These are phyloP conservation scores for Aureobasidium subglaciale DNA, from an alignment of 2,329 filamentous ascomycete species.

Conservation along the genomic window DNA sequence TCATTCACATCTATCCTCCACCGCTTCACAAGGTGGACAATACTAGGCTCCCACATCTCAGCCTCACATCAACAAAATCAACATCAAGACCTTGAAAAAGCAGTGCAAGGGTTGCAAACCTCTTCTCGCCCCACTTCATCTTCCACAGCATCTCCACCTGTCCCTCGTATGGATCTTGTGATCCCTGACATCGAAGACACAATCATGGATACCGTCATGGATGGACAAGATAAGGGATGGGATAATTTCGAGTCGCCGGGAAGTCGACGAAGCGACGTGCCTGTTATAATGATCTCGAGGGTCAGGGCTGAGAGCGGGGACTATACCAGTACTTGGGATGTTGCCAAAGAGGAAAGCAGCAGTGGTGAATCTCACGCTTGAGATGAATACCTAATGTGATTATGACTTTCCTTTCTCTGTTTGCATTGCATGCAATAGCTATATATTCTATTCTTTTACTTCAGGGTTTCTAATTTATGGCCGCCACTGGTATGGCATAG, in stretches of 20 bases:
- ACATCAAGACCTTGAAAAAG: neutral
- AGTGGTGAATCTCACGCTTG: neutral
- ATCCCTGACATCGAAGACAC: slow-evolving; percentile 9
- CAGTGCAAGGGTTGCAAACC: neutral
- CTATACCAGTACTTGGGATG: neutral
- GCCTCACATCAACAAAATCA: neutral
- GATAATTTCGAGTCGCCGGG: neutral
- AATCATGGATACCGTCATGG: slow-evolving; percentile 1
- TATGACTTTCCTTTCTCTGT: neutral
- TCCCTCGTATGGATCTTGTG: neutral
- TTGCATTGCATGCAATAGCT: no score
- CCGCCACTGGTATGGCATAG: no score
- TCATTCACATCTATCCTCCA: neutral
- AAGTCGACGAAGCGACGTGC: neutral
- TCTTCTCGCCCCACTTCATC: neutral
- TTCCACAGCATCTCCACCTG: neutral
- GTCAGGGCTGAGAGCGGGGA: neutral
- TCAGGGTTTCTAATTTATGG: no score
- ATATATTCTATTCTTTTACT: no score
- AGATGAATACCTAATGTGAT: no score
- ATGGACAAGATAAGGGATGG: neutral
- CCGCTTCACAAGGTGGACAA: neutral
- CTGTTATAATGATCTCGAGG: neutral
- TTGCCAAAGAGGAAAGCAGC: neutral
- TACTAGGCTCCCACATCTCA: neutral